Base-by-base conservation (phyloP, 2,329 filamentous ascomycete species). In the Beauveria bassiana region DNA sequence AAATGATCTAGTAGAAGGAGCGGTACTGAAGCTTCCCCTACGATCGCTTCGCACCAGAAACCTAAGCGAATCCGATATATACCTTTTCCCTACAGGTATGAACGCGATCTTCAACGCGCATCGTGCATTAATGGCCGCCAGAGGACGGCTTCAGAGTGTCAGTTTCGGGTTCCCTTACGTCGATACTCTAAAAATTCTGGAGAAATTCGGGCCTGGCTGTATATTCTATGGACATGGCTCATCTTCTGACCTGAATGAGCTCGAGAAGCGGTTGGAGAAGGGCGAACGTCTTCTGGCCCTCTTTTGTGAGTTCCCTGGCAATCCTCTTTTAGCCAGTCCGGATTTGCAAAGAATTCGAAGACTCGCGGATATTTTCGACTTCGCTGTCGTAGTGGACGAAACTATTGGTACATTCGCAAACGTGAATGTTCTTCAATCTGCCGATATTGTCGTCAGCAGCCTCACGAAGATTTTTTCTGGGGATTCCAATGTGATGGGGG, bases 121-220 rank as follows among this genome's bases (percentile, higher is more conserved):
- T 71, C 86, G 88, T 54, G 85, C 84, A 49, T 78, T 97, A 56
- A 77, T 93, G 64, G 77, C 79, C 57, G 81, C 85, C 0, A 84
- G 87, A 43, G 86, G 86, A 3, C 77, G 80, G 8, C 71, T 84
- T 63, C 89, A 90, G 74, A 96, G 91, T 72, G 86, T 99, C 70
- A 93, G 89, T 69, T 97, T 91, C 70, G 95, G 95, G n/a, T 99
- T 99, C 68, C 92, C 95, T 0, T 99, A 99, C 68, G 91, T 97
- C 58, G 95, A 99, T 74, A 97, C 95, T 0, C 81, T 98, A 60
- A 99, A 99, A 73, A 91, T 97, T 55, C 78, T 98, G 5, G 81
- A 98, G 72, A 99, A 98, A 73, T 98, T 96, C 73, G 95, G 93
- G 0, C 89, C 92, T 0, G 93, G 93, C 1, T 93, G 88, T 63